These are phyloP conservation scores for Mycena amicta DNA, from an alignment of 768 basidiomycete species.

Conservation along the genomic window DNA sequence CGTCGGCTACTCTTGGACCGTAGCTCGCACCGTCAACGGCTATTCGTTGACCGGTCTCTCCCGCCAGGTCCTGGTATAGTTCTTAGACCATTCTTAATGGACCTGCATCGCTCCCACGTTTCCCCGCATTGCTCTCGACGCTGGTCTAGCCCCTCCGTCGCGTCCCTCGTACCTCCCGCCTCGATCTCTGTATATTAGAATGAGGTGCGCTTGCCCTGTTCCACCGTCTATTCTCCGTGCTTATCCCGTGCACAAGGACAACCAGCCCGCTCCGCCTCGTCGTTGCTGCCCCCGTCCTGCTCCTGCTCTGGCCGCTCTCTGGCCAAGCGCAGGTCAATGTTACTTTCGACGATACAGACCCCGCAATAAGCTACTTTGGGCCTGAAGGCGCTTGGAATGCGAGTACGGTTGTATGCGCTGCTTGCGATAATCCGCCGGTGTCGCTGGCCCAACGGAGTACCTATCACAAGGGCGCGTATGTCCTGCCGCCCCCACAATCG, in stretches of 20 bases:
- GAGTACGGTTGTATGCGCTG: constrained; percentile 31
- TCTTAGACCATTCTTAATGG: background rate
- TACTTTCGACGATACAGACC: constrained; percentile 42
- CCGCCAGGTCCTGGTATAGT: constrained; percentile 5
- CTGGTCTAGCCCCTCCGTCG: constrained; percentile 3
- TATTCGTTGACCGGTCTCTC: constrained; percentile 5
- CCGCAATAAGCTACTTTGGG: constrained; percentile 37
- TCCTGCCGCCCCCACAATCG: background rate
- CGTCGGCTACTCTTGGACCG: background rate
- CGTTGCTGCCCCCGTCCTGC: background rate
- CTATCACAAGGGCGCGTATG: constrained; percentile 40
- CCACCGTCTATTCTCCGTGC: background rate
- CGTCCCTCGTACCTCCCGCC: background rate
- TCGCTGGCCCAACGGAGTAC: constrained; percentile 28
- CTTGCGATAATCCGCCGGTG: constrained; percentile 33
- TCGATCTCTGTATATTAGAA: background rate
- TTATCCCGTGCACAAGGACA: constrained; percentile 5
- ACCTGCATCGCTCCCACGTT: constrained; percentile 16
- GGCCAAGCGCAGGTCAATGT: constrained; percentile 33
- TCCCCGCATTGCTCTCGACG: constrained; percentile 10
- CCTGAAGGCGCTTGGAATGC: constrained; percentile 40
- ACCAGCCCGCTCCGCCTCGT: constrained; percentile 1
- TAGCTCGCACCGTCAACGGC: background rate
- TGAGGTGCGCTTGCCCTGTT: constrained; percentile 1
- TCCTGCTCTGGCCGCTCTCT: constrained; percentile 14